A percentile compares a stretch with the other conserved stretches of the same genome.
phyloP scores from a whole-genome alignment of 805 yeast species.

The Starmerella bombicola region DNA sequence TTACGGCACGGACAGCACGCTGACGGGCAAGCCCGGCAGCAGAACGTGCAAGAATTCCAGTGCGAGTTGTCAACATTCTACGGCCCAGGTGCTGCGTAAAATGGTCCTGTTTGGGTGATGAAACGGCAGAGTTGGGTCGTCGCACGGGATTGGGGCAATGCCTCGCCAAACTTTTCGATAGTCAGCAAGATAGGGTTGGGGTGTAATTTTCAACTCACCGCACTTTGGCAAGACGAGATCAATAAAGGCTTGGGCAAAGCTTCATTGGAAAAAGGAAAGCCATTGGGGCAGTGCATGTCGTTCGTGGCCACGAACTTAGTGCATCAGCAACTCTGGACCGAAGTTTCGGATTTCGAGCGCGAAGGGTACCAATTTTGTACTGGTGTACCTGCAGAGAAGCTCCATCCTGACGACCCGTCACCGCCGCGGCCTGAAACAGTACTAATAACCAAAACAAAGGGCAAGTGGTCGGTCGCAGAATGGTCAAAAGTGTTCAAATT shows the following conservation, averaged over 20 bases:
- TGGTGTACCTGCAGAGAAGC: conserved; percentile 29
- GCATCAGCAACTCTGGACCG: conserved; percentile 32
- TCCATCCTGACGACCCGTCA: conserved; percentile 28
- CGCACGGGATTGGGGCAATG: not conserved
- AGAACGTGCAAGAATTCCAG: not conserved
- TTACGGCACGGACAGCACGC: conserved; percentile 9
- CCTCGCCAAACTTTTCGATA: not conserved
- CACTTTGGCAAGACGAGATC: too few species aligned
- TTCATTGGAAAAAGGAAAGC: too few species aligned
- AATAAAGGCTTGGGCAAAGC: too few species aligned
- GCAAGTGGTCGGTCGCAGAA: conserved; percentile 27
- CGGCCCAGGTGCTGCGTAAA: too few species aligned
- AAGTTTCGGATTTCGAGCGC: conserved; percentile 18
- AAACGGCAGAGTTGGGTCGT: not conserved
- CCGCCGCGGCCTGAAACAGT: conserved; percentile 21
- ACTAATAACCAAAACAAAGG: conserved; percentile 20
- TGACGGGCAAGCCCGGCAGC: not conserved
- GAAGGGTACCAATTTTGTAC: conserved; percentile 15
- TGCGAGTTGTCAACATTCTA: conserved; percentile 8
- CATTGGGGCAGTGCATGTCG: too few species aligned
- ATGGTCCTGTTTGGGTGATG: too few species aligned
- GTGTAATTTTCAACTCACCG: too few species aligned
- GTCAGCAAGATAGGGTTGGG: not conserved
- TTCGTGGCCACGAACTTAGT: conserved; percentile 24
- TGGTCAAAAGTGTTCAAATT: conserved; percentile 28